phyloP scores from a whole-genome alignment of 495 filamentous ascomycete species.

The Talaromyces wortmannii region DNA sequence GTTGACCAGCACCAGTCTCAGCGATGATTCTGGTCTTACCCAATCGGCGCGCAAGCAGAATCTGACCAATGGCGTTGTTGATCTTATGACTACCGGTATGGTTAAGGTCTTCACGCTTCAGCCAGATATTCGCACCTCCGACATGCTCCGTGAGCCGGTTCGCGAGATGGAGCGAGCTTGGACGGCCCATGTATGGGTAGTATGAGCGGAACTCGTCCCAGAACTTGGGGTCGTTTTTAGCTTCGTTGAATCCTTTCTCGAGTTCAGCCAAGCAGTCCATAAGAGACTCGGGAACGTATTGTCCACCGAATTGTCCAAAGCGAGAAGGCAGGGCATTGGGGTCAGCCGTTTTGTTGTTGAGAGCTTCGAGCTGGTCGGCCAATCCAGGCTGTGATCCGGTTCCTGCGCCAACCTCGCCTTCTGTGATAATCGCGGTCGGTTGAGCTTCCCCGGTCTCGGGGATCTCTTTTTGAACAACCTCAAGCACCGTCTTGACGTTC shows the following conservation, averaged over 20 bases:
- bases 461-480: slow-evolving; percentile 50
- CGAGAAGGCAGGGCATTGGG: slow-evolving; percentile 61
- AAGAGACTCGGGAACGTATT: slow-evolving; percentile 95
- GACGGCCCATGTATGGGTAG: slow-evolving; percentile 96
- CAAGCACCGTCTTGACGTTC: slow-evolving; percentile 37
- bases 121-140: slow-evolving; percentile 88
- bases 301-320: slow-evolving; percentile 97
- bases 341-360: slow-evolving; percentile 48
- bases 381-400: slow-evolving; percentile 39
- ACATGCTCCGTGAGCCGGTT: slow-evolving; percentile 81
- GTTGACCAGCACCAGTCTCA: slow-evolving; percentile 93
- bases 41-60: slow-evolving; percentile 70
- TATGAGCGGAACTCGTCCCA: slow-evolving; percentile 97
- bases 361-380: slow-evolving; percentile 65
- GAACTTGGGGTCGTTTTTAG: slow-evolving; percentile 79
- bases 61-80: slow-evolving; percentile 91
- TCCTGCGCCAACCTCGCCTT: slow-evolving; percentile 47
- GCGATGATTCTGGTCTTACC: slow-evolving; percentile 94
- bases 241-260: slow-evolving; percentile 82
- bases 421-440: slow-evolving; percentile 52
- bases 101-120: slow-evolving; percentile 93
- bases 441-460: slow-evolving; percentile 19
- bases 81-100: slow-evolving; percentile 88
- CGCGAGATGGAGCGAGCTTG: slow-evolving; percentile 83
- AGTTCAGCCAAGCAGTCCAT: slow-evolving; percentile 95